Evolutionary conservation across 768 basidiomycete genomes (phyloP).

Genomic region (Podaxis sp.): DNA sequence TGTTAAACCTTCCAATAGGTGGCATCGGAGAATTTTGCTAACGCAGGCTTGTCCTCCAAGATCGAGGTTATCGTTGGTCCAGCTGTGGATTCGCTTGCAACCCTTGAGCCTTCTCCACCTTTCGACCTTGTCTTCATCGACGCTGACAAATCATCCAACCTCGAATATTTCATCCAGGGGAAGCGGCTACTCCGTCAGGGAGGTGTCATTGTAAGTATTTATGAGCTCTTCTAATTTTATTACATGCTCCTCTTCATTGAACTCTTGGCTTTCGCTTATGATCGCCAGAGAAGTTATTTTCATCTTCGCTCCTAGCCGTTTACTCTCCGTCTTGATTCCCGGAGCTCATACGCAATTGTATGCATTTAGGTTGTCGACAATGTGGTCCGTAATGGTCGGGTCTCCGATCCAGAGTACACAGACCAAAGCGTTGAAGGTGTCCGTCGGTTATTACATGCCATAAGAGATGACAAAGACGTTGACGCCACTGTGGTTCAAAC

Average conservation of each 20-base stretch:
- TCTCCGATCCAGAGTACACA: conserved; percentile 38
- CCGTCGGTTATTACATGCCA: conserved; percentile 39
- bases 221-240: background rate
- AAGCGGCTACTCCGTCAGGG: conserved; percentile 60
- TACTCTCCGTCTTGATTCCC: background rate
- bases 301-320: background rate
- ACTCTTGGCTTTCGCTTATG: background rate
- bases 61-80: conserved; percentile 51
- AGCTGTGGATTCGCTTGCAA: conserved; percentile 49
- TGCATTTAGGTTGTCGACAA: conserved; percentile 57
- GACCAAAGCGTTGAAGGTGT: conserved; percentile 45
- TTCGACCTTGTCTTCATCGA: conserved; percentile 76
- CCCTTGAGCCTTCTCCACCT: conserved; percentile 44
- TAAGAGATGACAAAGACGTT: conserved; percentile 51
- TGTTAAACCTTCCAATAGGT: conserved; percentile 37
- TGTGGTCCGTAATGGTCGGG: conserved; percentile 50
- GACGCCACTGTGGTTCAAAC: conserved; percentile 52
- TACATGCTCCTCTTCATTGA: background rate
- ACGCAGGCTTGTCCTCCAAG: conserved; percentile 50
- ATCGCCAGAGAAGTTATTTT: background rate
- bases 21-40: conserved; percentile 55
- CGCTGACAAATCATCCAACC: conserved; percentile 61
- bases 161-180: conserved; percentile 57
- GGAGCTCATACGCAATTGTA: background rate
- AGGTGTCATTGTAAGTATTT: conserved; percentile 55